Base-by-base conservation (phyloP, 2,329 filamentous ascomycete species). In the Emericellopsis atlantica region DNA sequence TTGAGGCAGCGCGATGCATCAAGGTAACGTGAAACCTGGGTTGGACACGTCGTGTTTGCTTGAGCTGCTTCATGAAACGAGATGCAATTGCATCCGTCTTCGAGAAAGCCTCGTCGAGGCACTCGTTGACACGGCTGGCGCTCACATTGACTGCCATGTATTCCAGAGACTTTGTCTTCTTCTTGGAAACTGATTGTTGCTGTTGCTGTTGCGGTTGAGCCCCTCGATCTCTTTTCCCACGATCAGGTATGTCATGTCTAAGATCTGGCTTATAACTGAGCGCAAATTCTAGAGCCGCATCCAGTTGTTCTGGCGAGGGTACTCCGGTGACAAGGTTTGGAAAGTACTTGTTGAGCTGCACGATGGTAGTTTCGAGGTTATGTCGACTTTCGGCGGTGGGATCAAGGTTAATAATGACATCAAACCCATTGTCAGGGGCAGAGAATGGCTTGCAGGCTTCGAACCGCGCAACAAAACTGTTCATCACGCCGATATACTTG, bases 21-120 rank as follows among this genome's bases (percentile, higher is more conserved):
- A 98, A 73, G 0, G 92, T 98, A 43, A 98, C 85, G 57, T 98
- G 92, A 58, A 96, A 98, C 33, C 79, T 72, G n/a, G 72, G 56
- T 59, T 96, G 90, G 6, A 96, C 64, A 41, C 92, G 84, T 16
- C 81, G 73, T 3, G 70, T 73, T 49, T 82, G 72, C 57, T 83
- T 75, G 29, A 98, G 72, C 43, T 85, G 76, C 51, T 73, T 75
- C 65, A 84, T 98, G 54, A 95, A 80, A 8, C 53, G 54, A 26
- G 56, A 55, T 7, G 40, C 51, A 5, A 76, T 60, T 0, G 74
- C 51, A 3, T 61, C 57, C 6, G 69, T 61, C 6, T 65, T 62
- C 18, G 66, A 64, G 58, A 98, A 95, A 12, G 82, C 65, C 39
- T 74, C 73, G 9, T 88, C 77, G 4, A 96, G 76, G 10, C 79